Base-by-base conservation (phyloP, 805 yeast species). In the Candida chilensis region DNA sequence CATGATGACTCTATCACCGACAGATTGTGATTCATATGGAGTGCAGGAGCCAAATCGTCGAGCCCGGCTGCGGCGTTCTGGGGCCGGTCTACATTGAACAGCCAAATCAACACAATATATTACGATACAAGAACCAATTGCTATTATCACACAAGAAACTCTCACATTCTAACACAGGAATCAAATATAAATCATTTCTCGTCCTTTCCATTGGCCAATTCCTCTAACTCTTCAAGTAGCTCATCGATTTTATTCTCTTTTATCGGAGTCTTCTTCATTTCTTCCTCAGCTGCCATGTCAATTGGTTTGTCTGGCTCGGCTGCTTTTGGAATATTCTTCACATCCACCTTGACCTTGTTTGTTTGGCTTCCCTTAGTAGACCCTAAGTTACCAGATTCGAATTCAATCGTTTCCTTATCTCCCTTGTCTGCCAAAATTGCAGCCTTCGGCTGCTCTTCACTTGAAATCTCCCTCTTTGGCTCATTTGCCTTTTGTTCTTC, bases 151-250 rank as follows among this genome's bases (percentile, higher is more conserved):
- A n/a, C n/a, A n/a, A n/a, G n/a, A n/a, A n/a, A n/a, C n/a, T n/a
- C n/a, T n/a, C n/a, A n/a, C n/a, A n/a, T n/a, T n/a, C n/a, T n/a
- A n/a, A n/a, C n/a, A n/a, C n/a, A n/a, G n/a, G n/a, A n/a, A n/a
- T n/a, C n/a, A n/a, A n/a, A n/a, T n/a, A n/a, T n/a, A n/a, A n/a
- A n/a, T 13, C 15, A 18, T 17, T 27, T 19, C 8, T 12, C 28
- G 17, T 15, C 26, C 5, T n/a, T 25, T 14, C 20, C 27, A 11
- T 29, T 22, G 24, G 30, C 27, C 28, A 33, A 30, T n/a, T n/a
- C n/a, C n/a, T n/a, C n/a, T n/a, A n/a, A n/a, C 27, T 33, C 36
- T 27, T 33, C 36, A 20, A 33, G 18, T 14, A 28, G 29, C 27
- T 29, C n/a, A 13, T 33, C 27, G 21, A 33, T 33, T 20, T 27